Evolutionary conservation across 345 rosid genomes (phyloP).

Genomic region (Syzygium aromaticum): DNA sequence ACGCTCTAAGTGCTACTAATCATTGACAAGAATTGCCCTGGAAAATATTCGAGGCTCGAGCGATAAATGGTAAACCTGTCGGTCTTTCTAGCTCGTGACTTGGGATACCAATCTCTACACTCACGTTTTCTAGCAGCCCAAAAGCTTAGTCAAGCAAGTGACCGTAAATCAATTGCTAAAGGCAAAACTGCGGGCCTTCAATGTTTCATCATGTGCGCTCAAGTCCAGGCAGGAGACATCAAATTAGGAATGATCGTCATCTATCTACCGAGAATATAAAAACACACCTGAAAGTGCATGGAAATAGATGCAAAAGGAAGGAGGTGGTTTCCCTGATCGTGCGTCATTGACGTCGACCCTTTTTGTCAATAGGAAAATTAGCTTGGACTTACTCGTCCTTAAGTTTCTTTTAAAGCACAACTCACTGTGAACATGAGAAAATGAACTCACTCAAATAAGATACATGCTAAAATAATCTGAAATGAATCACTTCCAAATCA

Average conservation of each 20-base stretch:
- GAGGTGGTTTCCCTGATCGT: background rate
- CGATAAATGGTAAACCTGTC: rapidly evolving
- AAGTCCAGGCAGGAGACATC: background rate
- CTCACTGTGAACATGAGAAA: background rate
- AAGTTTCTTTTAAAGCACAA: background rate
- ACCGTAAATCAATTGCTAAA: background rate
- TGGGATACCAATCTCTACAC: background rate
- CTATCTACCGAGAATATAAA: background rate
- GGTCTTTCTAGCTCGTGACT: background rate
- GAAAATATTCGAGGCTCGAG: rapidly evolving
- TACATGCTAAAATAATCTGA: background rate
- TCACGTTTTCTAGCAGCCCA: background rate
- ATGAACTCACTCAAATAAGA: background rate
- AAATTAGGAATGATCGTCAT: background rate
- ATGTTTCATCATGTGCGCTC: background rate
- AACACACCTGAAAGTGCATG: background rate
- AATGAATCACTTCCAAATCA: background rate
- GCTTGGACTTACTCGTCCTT: background rate
- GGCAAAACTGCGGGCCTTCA: background rate
- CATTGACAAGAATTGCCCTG: background rate
- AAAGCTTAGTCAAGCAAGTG: background rate
- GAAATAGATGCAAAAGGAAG: background rate
- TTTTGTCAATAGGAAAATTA: background rate
- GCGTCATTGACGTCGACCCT: background rate
- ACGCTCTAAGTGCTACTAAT: background rate